A percentile compares a stretch with the other conserved stretches of the same genome.
phyloP scores from a whole-genome alignment of 352 stramenopile genomes.

The Pythium insidiosum region DNA sequence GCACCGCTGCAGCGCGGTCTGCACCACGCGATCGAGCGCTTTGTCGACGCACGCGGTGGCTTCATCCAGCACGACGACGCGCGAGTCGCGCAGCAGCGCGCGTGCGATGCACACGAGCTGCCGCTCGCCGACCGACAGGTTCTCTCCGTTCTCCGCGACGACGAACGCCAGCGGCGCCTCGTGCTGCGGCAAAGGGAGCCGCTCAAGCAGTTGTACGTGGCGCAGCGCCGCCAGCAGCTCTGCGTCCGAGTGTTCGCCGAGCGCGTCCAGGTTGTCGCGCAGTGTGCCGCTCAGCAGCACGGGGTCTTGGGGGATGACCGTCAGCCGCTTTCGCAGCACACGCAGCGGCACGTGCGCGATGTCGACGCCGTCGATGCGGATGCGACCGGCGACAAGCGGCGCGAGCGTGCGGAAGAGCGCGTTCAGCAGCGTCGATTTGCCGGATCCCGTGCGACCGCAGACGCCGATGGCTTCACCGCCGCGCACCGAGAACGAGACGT shows the following conservation, averaged over 20 bases:
- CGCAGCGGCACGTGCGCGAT: slow-evolving; percentile 16
- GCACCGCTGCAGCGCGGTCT: slow-evolving; percentile 30
- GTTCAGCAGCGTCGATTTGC: slow-evolving; percentile 21
- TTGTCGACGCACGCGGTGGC: slow-evolving; percentile 85
- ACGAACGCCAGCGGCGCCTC: slow-evolving; percentile 48
- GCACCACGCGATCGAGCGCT: slow-evolving; percentile 76
- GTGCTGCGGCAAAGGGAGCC: background rate
- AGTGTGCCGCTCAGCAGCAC: slow-evolving; percentile 84
- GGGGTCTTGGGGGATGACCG: slow-evolving; percentile 72
- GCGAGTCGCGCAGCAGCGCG: slow-evolving; percentile 76
- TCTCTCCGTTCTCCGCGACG: slow-evolving; percentile 84
- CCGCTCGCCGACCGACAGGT: slow-evolving; percentile 91
- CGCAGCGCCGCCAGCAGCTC: slow-evolving; percentile 18
- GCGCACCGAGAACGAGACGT: slow-evolving; percentile 13
- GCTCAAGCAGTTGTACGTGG: slow-evolving; percentile 13
- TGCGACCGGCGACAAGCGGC: slow-evolving; percentile 24
- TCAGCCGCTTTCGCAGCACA: slow-evolving; percentile 8
- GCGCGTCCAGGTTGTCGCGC: slow-evolving; percentile 87
- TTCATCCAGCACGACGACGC: slow-evolving; percentile 89
- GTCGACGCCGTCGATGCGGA: slow-evolving; percentile 80
- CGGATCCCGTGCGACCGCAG: slow-evolving; percentile 20
- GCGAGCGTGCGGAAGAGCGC: slow-evolving; percentile 21
- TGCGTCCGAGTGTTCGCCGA: slow-evolving; percentile 41
- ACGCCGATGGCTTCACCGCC: slow-evolving; percentile 18
- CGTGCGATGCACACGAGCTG: slow-evolving; percentile 92